Base-by-base conservation (phyloP, 2,329 filamentous ascomycete genomes). In the Aspergillus awamori region DNA sequence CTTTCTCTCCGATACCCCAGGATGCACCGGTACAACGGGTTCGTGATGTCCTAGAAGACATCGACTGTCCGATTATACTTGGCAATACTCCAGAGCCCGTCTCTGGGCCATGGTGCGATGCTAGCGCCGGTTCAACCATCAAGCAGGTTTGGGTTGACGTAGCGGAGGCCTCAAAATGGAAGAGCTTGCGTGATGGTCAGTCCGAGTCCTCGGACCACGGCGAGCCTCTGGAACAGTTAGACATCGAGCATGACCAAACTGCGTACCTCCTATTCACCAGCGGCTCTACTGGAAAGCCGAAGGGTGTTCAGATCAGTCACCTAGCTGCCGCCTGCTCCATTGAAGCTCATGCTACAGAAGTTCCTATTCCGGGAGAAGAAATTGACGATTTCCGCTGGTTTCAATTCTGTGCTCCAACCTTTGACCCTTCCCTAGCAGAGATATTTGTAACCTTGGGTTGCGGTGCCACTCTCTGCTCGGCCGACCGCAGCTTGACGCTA, bases 1-100 rank as follows among this genome's bases (percentile, higher is more conserved):
- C 74, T 8, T 77, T 78, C 58, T 78, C 68, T 51, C 77, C 77
- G 1, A 66, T 79, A n/a, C 73, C 76, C 0, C 66, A 74, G 30
- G 76, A 79, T 49, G 73, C 70, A 0, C 76, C 77, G 2, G 51
- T 51, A 10, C 69, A 72, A 38, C 65, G 74, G 39, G 61, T 70
- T 2, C 51, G 41, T 7, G 69, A 71, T 24, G 68, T 77, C 10
- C 60, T 77, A 17, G 60, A 63, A 48, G 73, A 74, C 20, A 66
- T 75, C 3, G 63, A 57, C 17, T 70, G 69, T 20, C 62, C 64
- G 5, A 66, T 70, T 22, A 59, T 74, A 8, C 64, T 75, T 11
- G 67, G 65, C 4, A 67, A 64, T 20, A 47, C 20, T 8, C 38
- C 64, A 1, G 63, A 66, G 53, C 65, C 67, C n/a, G 52, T 58